Base-by-base conservation (phyloP, 305 asterid genomes). In the Plantago coronopus region DNA sequence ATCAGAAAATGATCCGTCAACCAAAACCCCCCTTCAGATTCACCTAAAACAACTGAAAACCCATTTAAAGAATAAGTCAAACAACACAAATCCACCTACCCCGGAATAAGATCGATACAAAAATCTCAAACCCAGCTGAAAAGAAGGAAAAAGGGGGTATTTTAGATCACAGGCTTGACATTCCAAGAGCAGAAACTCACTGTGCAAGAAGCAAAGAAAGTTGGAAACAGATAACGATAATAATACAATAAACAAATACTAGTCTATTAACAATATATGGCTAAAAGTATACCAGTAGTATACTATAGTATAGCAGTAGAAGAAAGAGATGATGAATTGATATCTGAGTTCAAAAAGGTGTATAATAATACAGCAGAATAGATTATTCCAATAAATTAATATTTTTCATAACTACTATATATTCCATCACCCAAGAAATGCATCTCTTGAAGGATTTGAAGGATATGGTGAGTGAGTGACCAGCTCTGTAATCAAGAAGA, bases 391-490 rank as follows among this genome's bases (percentile, higher is more conserved):
- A 29, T 29, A 29, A 29, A 29, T 29, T 4, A 29, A 29, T 29
- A 29, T 4, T 4, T 29, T 7, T 29, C 7, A 48, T 17, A 50
- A 50, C 29, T 2, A 20, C 56, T 8, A 50, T 29, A 73, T 2
- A 29, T 58, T 29, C 46, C 60, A 55, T 7, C 14, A 31, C 67
- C 70, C 64, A 69, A 55, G 60, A 54, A 54, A 58, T 42, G 40
- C 17, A 19, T 62, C 67, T 68, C 59, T 69, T 45, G 50, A 40
- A 68, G 76, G 31, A 59, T 45, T 67, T 66, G 46, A 54, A 62
- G 64, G 65, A 75, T 51, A 23, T 29, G 37, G 37, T 29, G n/a
- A 29, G n/a, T n/a, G n/a, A n/a, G n/a, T n/a, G n/a, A 29, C 5
- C 37, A 29, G 37, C 37, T 29, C 37, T 4, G 37, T 29, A 29